Evolutionary conservation across 192 early-diverging fungal genomes (phyloP).

Genomic region (Mortierella hygrophila): DNA sequence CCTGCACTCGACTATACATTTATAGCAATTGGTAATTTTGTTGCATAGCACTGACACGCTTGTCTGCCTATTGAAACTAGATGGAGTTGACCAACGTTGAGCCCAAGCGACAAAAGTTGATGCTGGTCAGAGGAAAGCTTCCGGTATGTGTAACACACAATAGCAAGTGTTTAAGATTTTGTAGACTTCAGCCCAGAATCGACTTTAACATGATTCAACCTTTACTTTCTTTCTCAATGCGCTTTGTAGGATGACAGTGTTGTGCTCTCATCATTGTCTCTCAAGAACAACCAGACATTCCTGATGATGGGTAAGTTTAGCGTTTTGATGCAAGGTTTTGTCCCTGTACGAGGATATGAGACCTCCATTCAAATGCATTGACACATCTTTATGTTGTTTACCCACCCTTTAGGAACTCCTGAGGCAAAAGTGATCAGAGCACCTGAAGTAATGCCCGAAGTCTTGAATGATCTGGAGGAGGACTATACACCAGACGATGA

Average conservation of each 20-base stretch:
- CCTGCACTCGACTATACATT: not conserved
- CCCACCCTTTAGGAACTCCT: conserved; percentile 60
- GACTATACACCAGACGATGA: conserved; percentile 65
- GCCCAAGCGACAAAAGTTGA: conserved; percentile 75
- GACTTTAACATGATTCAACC: not conserved
- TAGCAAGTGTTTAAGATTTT: not conserved
- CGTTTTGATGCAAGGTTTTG: not conserved
- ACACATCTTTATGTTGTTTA: not conserved
- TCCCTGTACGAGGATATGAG: not conserved
- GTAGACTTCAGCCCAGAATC: no score
- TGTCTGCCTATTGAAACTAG: not conserved
- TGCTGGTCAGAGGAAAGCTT: conserved; percentile 75
- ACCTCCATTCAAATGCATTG: not conserved
- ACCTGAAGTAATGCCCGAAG: conserved; percentile 63
- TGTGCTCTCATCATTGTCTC: conserved; percentile 27
- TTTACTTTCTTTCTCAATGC: not conserved
- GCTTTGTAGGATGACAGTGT: conserved; percentile 42
- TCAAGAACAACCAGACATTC: conserved; percentile 55
- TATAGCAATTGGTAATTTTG: not conserved
- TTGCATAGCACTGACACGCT: not conserved
- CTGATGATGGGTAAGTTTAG: conserved; percentile 49
- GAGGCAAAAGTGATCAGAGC: conserved; percentile 69
- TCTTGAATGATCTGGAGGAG: conserved; percentile 68
- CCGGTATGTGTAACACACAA: conserved; percentile 55
- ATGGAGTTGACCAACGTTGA: conserved; percentile 76